phyloP scores from a whole-genome alignment of 73 alveolate species.

The Paraurostyla sp. region DNA sequence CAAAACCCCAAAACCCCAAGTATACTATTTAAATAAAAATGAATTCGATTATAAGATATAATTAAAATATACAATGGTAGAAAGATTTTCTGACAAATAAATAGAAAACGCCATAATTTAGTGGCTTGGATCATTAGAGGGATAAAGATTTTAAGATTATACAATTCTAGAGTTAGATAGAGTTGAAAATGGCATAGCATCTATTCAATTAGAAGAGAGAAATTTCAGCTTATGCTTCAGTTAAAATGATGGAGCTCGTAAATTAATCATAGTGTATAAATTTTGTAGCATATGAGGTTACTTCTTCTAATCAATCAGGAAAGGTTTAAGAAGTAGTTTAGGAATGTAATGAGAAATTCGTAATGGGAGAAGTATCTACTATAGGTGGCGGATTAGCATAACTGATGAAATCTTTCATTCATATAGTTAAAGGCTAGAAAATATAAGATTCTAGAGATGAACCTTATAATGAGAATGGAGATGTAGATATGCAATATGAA shows the following conservation, averaged over 20 bases:
- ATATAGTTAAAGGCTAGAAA: background rate
- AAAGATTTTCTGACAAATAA: slow-evolving; percentile 20
- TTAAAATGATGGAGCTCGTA: background rate
- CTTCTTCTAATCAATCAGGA: background rate
- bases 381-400: background rate
- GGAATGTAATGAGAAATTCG: slow-evolving; percentile 6
- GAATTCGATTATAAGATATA: no score
- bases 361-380: slow-evolving; percentile 8
- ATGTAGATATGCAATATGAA: background rate
- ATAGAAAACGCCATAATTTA: background rate
- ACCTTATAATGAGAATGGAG: background rate
- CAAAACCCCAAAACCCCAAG: no score
- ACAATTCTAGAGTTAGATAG: background rate
- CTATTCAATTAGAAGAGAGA: background rate
- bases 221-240: background rate
- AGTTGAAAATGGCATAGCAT: background rate
- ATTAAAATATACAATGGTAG: slow-evolving; percentile 32
- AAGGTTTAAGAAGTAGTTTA: background rate
- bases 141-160: background rate
- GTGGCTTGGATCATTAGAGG: slow-evolving; percentile 21
- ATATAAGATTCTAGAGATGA: background rate
- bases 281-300: slow-evolving; percentile 9
- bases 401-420: background rate
- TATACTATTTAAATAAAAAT: no score
- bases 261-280: background rate